Conservation (phyloP, 495 filamentous ascomycete species). For the Hyaloscypha variabilis region DNA sequence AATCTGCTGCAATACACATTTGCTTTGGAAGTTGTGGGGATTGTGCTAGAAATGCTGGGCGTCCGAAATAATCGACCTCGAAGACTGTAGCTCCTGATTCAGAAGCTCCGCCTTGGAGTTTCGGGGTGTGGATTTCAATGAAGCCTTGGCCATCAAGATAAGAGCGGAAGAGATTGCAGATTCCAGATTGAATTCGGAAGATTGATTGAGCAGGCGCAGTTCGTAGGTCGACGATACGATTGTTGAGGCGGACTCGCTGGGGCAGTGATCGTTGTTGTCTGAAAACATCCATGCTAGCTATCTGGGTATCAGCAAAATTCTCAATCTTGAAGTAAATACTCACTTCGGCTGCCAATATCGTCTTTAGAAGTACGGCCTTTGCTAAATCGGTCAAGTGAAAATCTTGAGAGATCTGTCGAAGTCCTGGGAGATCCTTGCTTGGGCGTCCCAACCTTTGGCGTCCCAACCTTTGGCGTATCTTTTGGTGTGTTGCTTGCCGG, state of each 20-base stretch:
- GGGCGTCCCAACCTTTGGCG: not conserved
- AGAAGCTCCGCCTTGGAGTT: constrained; percentile 85
- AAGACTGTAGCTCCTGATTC: constrained; percentile 96
- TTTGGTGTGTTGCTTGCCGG: not conserved
- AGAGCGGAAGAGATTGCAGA: constrained; percentile 78
- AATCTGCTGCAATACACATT: constrained; percentile 90
- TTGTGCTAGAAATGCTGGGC: constrained; percentile 87
- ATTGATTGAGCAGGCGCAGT: constrained; percentile 86
- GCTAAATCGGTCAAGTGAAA: constrained; percentile 2
- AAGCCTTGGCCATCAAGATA: constrained; percentile 79
- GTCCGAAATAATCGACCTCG: constrained; percentile 90
- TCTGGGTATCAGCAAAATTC: constrained; percentile 10
- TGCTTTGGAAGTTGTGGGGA: constrained; percentile 95
- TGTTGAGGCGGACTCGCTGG: constrained; percentile 60
- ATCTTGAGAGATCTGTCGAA: constrained; percentile 14
- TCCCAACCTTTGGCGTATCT: not conserved
- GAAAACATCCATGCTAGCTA: constrained; percentile 27
- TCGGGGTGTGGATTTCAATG: constrained; percentile 91
- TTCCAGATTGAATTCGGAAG: constrained; percentile 75
- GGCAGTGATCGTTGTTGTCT: constrained; percentile 27
- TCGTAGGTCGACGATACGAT: constrained; percentile 83
- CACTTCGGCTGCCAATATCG: constrained; percentile 24
- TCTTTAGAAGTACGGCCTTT: constrained; percentile 10
- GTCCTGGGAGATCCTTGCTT: constrained; percentile 4
- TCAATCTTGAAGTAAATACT: constrained; percentile 1